Percentiles rank a stretch among this genome's conserved stretches.
These are phyloP conservation scores for Plenodomus lindquistii DNA, from an alignment of 2,329 filamentous ascomycete species.

Conservation along the genomic window DNA sequence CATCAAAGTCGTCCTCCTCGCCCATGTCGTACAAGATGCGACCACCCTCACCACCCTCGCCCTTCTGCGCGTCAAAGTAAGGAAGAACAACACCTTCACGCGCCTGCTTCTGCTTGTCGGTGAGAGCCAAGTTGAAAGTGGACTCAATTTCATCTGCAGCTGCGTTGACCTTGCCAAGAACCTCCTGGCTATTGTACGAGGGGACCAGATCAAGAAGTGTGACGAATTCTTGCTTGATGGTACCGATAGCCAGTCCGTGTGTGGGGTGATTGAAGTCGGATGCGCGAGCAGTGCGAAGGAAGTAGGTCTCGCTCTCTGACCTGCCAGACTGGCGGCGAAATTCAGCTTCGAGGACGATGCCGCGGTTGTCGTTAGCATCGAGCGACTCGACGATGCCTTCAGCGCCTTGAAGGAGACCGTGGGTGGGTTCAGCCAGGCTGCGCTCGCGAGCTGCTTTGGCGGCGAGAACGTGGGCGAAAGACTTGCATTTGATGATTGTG, in stretches of 20 bases:
- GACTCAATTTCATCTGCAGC: conserved; percentile 50
- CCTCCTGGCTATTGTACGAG: conserved; percentile 34
- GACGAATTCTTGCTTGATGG: conserved; percentile 55
- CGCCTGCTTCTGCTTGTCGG: conserved; percentile 85
- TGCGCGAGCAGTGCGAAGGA: conserved; percentile 44
- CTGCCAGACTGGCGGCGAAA: conserved; percentile 81
- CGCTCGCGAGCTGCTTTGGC: conserved; percentile 75
- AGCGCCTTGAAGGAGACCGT: conserved; percentile 74
- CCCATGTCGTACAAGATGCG: conserved; percentile 97
- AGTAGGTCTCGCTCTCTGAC: conserved; percentile 71
- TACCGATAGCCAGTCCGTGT: conserved; percentile 20
- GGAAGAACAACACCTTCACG: conserved; percentile 88
- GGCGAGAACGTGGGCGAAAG: conserved; percentile 73
- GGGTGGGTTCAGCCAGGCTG: conserved; percentile 74
- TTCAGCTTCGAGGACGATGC: conserved; percentile 81
- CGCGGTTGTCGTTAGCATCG: conserved; percentile 55
- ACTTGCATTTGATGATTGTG: conserved; percentile 74
- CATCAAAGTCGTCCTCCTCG: conserved; percentile 93
- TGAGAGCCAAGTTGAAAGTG: conserved; percentile 85
- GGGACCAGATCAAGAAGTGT: conserved; percentile 75
- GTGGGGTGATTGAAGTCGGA: conserved; percentile 23
- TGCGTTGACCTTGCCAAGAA: conserved; percentile 28
- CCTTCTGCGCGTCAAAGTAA: conserved; percentile 94
- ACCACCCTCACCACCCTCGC: conserved; percentile 77
- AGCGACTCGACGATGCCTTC: conserved; percentile 79